Conservation (phyloP, 352 stramenopile species). For the Phytophthora ramorum region DNA sequence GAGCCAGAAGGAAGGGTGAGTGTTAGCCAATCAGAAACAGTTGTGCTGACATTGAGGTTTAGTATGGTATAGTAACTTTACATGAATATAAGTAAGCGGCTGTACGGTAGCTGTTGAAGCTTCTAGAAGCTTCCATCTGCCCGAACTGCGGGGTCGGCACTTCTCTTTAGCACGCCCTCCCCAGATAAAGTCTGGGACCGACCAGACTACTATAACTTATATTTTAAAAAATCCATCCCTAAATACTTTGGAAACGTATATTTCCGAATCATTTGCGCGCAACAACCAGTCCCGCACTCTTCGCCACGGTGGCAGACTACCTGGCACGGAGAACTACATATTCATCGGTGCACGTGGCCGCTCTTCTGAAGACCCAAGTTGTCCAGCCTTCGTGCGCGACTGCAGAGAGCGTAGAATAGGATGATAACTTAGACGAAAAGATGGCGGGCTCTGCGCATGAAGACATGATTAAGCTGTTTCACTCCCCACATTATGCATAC, state of each 20-base stretch:
- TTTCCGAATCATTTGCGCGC: neutral
- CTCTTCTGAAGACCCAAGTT: neutral
- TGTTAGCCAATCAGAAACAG: no score
- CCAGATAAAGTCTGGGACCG: neutral
- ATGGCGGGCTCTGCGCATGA: no score
- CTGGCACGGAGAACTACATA: slow-evolving; percentile 5
- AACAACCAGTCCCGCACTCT: neutral
- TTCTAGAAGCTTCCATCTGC: no score
- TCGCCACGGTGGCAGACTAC: neutral
- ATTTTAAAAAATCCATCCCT: neutral
- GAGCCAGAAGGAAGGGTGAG: no score
- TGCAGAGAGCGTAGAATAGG: neutral
- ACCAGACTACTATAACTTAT: neutral
- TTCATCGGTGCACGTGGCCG: neutral
- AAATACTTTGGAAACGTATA: neutral
- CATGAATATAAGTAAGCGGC: no score
- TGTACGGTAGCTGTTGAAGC: no score
- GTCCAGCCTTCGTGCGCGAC: neutral
- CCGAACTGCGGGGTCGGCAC: no score
- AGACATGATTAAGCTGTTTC: no score
- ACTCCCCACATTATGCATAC: neutral
- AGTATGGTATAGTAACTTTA: no score
- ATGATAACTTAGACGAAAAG: neutral
- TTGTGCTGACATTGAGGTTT: no score
- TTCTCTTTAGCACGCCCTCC: no score